Evolutionary conservation across 2,329 filamentous ascomycete species (phyloP).

Genomic region (Colletotrichum costaricense): DNA sequence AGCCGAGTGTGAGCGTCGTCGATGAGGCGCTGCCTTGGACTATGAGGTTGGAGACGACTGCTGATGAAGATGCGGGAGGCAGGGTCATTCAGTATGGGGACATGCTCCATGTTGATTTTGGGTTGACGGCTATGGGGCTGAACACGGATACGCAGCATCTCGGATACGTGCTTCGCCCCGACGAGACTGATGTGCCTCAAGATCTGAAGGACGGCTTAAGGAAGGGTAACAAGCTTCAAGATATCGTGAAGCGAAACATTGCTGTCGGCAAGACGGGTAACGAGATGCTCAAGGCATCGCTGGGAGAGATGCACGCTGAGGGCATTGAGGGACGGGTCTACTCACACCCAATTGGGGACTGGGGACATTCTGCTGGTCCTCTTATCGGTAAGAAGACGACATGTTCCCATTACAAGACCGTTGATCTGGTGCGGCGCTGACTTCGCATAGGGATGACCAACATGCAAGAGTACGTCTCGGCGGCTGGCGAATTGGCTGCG

Average conservation of each 20-base stretch:
- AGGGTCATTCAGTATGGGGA: conserved; percentile 56
- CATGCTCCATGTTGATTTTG: conserved; percentile 61
- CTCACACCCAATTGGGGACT: conserved; percentile 62
- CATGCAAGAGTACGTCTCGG: conserved; percentile 58
- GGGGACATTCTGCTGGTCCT: conserved; percentile 61
- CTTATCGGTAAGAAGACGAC: conserved; percentile 51
- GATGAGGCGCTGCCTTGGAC: conserved; percentile 38
- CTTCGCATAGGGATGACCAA: conserved; percentile 58
- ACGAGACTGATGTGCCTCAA: conserved; percentile 52
- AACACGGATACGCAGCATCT: conserved; percentile 64
- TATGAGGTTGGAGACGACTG: neutral
- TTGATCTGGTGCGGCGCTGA: neutral
- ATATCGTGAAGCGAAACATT: conserved; percentile 58
- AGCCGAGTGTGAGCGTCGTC: conserved; percentile 57
- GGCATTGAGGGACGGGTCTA: conserved; percentile 60
- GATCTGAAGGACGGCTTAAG: conserved; percentile 54
- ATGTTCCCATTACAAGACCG: neutral
- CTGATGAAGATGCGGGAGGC: conserved; percentile 35
- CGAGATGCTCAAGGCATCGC: conserved; percentile 52
- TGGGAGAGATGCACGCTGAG: conserved; percentile 53
- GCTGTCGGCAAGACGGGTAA: conserved; percentile 56
- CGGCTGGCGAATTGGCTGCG: conserved; percentile 58
- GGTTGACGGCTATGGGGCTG: conserved; percentile 57
- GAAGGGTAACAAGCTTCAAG: conserved; percentile 60
- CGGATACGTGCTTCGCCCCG: conserved; percentile 58